Evolutionary conservation across 2,329 filamentous ascomycete species (phyloP).

Genomic region (Microsporum ferrugineum): DNA sequence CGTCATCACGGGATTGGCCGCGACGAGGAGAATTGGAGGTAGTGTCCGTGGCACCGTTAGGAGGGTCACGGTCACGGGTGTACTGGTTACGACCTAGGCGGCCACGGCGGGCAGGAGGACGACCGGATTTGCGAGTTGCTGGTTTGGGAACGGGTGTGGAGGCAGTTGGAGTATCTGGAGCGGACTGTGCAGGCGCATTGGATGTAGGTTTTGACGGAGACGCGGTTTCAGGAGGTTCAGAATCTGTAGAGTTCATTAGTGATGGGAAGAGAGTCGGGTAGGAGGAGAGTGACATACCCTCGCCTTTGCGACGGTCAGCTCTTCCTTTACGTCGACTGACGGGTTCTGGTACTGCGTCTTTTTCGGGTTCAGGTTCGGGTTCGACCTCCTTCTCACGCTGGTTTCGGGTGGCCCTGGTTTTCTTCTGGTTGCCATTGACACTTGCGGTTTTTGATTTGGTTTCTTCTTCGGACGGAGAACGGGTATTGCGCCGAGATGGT

Average conservation of each 20-base stretch:
- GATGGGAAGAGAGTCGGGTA: neutral
- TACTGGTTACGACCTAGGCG: conserved; percentile 69
- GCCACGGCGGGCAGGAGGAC: conserved; percentile 54
- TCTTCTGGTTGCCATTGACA: conserved; percentile 40
- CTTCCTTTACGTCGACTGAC: conserved; percentile 70
- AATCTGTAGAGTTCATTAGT: conserved; percentile 37
- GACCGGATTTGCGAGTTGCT: conserved; percentile 49
- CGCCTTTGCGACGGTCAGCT: conserved; percentile 65
- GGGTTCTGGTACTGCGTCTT: conserved; percentile 57
- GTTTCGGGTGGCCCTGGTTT: conserved; percentile 47
- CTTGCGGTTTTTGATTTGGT: conserved; percentile 29
- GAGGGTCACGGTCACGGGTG: conserved; percentile 60
- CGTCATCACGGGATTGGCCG: conserved; percentile 30
- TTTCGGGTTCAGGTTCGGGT: conserved; percentile 58
- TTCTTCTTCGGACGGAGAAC: conserved; percentile 55
- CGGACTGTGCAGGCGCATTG: conserved; percentile 32
- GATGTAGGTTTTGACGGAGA: conserved; percentile 38
- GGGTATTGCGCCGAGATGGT: conserved; percentile 36
- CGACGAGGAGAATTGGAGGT: conserved; percentile 31
- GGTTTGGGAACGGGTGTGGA: conserved; percentile 27
- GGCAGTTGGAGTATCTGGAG: conserved; percentile 31
- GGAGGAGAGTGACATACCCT: conserved; percentile 46
- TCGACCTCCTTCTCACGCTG: conserved; percentile 39
- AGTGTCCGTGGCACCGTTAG: conserved; percentile 36
- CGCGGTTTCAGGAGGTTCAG: conserved; percentile 57